Evolutionary conservation across 1,139 yeast genomes (phyloP).

Genomic region (Tardiomyces blankii): DNA sequence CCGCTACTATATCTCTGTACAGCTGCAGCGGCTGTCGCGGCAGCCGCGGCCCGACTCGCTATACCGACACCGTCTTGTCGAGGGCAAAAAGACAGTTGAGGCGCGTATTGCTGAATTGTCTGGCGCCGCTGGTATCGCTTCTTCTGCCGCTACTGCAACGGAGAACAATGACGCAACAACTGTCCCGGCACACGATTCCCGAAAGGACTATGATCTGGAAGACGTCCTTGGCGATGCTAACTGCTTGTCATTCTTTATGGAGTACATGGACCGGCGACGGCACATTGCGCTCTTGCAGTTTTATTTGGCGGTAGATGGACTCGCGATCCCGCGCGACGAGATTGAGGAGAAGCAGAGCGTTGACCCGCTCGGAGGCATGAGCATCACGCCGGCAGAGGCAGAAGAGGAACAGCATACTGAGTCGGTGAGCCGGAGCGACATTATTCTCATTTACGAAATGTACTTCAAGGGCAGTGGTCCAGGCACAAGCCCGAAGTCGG

Average conservation of each 20-base stretch:
- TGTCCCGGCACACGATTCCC: conserved; percentile 12
- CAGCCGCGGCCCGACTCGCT: background rate
- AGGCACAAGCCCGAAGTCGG: background rate
- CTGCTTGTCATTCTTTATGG: conserved; percentile 41
- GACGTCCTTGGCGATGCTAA: conserved; percentile 38
- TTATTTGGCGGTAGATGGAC: conserved; percentile 56
- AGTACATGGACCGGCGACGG: conserved; percentile 42
- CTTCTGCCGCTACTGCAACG: no score
- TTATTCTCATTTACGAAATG: conserved; percentile 32
- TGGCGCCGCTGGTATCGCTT: background rate
- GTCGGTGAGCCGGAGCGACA: conserved; percentile 12
- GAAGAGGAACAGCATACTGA: background rate
- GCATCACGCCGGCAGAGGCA: conserved; percentile 3
- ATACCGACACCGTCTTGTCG: background rate
- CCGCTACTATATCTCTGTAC: conserved; percentile 34
- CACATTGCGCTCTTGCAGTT: conserved; percentile 40
- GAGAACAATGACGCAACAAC: conserved; percentile 9
- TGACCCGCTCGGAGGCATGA: conserved; percentile 19
- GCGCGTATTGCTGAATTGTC: conserved; percentile 6
- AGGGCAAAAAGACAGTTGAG: background rate
- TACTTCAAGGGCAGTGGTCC: conserved; percentile 24
- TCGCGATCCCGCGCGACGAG: conserved; percentile 65
- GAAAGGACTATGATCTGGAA: conserved; percentile 27
- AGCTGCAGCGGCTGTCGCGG: conserved; percentile 19
- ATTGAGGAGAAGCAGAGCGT: conserved; percentile 9